A percentile compares a stretch with the other conserved stretches of the same genome.
Conservation (phyloP, 495 filamentous ascomycete genomes). For the Penicillium paxilli region DNA sequence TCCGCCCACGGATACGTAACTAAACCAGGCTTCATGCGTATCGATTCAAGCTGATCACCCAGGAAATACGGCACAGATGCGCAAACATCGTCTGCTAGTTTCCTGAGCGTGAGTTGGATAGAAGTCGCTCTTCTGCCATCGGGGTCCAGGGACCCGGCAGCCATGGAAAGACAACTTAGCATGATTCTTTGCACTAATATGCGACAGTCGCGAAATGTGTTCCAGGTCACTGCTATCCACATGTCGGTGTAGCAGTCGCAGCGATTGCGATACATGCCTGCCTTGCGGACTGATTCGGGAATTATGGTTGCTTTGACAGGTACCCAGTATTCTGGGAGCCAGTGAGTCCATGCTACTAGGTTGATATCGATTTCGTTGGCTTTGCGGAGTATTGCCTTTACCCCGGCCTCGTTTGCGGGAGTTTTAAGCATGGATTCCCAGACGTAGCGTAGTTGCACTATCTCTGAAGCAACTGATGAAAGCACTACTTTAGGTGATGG, state of each 20-base stretch:
- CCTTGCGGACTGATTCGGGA: conserved; percentile 30
- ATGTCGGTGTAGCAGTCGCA: conserved; percentile 62
- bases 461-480: conserved; percentile 18
- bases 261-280: conserved; percentile 46
- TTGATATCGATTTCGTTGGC: conserved; percentile 29
- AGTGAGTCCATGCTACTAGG: conserved; percentile 28
- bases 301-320: conserved; percentile 32
- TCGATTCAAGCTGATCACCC: conserved; percentile 35
- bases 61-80: conserved; percentile 43
- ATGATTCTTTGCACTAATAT: conserved; percentile 57
- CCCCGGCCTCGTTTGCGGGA: conserved; percentile 5
- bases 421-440: conserved; percentile 21
- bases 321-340: conserved; percentile 31
- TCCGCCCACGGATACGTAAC: conserved; percentile 40
- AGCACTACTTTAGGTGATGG: conserved; percentile 25
- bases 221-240: conserved; percentile 64
- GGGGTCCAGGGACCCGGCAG: conserved; percentile 8
- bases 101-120: conserved; percentile 19
- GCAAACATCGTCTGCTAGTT: conserved; percentile 41
- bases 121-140: conserved; percentile 3
- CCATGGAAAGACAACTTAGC: conserved; percentile 27
- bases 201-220: conserved; percentile 60
- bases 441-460: conserved; percentile 29
- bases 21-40: conserved; percentile 27
- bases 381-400: conserved; percentile 20